phyloP scores from a whole-genome alignment of 257 asterid species.

The Solanum ossicruentum region DNA sequence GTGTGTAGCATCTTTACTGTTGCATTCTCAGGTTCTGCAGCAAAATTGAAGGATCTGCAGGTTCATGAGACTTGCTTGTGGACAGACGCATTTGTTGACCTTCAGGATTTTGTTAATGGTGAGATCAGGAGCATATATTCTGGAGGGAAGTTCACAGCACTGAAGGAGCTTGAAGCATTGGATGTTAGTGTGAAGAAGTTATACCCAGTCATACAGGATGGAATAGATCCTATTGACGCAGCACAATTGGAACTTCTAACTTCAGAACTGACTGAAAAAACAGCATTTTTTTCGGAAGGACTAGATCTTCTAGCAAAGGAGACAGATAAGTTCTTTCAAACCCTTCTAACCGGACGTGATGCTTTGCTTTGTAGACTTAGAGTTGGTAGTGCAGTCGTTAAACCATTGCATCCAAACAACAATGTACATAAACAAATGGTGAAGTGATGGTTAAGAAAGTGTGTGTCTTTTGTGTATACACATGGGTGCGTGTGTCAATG shows the following conservation, averaged over 20 bases:
- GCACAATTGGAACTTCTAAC: slow-evolving; percentile 16
- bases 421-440: slow-evolving; percentile 25
- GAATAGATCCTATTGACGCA: slow-evolving; percentile 20
- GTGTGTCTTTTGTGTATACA: slow-evolving; percentile 8
- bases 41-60: slow-evolving; percentile 43
- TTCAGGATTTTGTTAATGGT: slow-evolving; percentile 37
- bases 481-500: slow-evolving; percentile 4
- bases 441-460: slow-evolving; percentile 22
- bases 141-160: slow-evolving; percentile 25
- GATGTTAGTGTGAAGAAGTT: slow-evolving; percentile 47
- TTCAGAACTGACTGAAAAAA: slow-evolving; percentile 29
- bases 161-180: slow-evolving; percentile 69
- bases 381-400: slow-evolving; percentile 24
- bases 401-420: slow-evolving; percentile 6
- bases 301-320: slow-evolving; percentile 62
- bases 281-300: slow-evolving; percentile 38
- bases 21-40: slow-evolving; percentile 56
- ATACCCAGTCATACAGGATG: slow-evolving; percentile 42
- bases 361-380: slow-evolving; percentile 70
- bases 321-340: slow-evolving; percentile 59
- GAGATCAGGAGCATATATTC: slow-evolving; percentile 35
- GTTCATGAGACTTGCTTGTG: slow-evolving; percentile 38
- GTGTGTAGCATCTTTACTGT: slow-evolving; percentile 58
- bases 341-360: slow-evolving; percentile 59
- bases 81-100: slow-evolving; percentile 45